Evolutionary conservation across 1,139 yeast species (phyloP), one percentile per base, ranked within the genome.

Genomic region (Candida sp.): DNA sequence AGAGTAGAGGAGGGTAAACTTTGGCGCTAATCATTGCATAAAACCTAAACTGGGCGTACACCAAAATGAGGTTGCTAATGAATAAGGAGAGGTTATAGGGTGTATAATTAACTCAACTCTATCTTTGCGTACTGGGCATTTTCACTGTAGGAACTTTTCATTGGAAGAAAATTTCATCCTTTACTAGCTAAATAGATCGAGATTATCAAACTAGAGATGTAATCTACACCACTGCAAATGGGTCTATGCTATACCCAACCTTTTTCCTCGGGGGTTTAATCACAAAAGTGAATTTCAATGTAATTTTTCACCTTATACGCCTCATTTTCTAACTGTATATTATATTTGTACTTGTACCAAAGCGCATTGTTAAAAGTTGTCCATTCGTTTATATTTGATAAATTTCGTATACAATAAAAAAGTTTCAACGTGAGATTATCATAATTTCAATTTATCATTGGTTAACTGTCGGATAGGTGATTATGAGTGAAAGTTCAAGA

Each of bases 401-500:
- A 25, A 25, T 25, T 11, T 25, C 29, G 29, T 25, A 25, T 25
- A 7, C 29, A 11, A 8, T 25, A 8, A 8, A 25, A 25, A 25
- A 25, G 29, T 25, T 25, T 25, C 11, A 25, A 25, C 29, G 29
- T 25, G 29, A 25, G 29, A 25, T 25, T 25, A 25, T 25, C 29
- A 25, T 25, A 8, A 8, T 8, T 3, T 25, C 29, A 25, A 8
- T 25, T 25, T 25, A 25, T 25, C 29, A 11, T 22, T 30, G 22
- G 12, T 22, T 22, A 21, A 9, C 21, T 19, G 19, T 38, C 36
- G 9, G 19, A 15, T 15, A 25, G 11, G 11, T 25, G 29, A 25
- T 25, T 8, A 59, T 57, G 64, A 46, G 57, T 8, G 77, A 71
- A 44, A 61, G 73, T 5, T 71, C 77, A 21, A 57, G 78, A 54